Evolutionary conservation across 2,329 filamentous ascomycete species (phyloP).

Genomic region (Aspergillus neotritici): DNA sequence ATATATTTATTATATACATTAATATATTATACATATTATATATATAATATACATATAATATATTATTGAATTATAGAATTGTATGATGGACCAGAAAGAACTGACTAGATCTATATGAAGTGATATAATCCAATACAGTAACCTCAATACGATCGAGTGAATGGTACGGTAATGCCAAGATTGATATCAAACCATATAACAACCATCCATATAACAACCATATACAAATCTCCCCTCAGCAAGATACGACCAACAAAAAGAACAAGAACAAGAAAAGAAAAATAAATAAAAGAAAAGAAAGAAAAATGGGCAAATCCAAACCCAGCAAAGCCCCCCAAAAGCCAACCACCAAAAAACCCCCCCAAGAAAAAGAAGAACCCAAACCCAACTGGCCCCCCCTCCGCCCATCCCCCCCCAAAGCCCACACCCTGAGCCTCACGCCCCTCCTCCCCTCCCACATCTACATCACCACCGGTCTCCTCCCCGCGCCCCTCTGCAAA

Average conservation of each 20-base stretch:
- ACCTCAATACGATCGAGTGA: too few relatives aligned
- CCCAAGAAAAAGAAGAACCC: constrained; percentile 11
- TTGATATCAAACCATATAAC: too few relatives aligned
- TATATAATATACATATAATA: too few relatives aligned
- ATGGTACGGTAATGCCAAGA: too few relatives aligned
- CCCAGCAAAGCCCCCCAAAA: constrained; percentile 13
- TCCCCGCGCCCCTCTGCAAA: constrained; percentile 68
- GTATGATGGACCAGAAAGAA: too few relatives aligned
- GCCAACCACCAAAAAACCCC: constrained; percentile 11
- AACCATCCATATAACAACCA: too few relatives aligned
- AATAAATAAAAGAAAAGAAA: constrained; percentile 1
- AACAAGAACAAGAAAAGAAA: constrained; percentile 6
- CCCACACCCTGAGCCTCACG: constrained; percentile 58
- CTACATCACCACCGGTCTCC: constrained; percentile 66
- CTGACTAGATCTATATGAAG: too few relatives aligned
- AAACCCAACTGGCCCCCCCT: constrained; percentile 66
- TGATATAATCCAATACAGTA: too few relatives aligned
- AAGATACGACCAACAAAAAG: background rate
- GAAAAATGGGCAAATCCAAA: constrained; percentile 21
- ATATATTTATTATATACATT: too few relatives aligned
- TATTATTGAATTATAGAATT: too few relatives aligned
- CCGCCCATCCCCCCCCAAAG: constrained; percentile 58
- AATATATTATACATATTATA: too few relatives aligned
- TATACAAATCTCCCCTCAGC: too few relatives aligned
- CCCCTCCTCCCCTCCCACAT: constrained; percentile 61